Evolutionary conservation across 495 filamentous ascomycete species (phyloP).

Genomic region (Jackrogersella minutella): DNA sequence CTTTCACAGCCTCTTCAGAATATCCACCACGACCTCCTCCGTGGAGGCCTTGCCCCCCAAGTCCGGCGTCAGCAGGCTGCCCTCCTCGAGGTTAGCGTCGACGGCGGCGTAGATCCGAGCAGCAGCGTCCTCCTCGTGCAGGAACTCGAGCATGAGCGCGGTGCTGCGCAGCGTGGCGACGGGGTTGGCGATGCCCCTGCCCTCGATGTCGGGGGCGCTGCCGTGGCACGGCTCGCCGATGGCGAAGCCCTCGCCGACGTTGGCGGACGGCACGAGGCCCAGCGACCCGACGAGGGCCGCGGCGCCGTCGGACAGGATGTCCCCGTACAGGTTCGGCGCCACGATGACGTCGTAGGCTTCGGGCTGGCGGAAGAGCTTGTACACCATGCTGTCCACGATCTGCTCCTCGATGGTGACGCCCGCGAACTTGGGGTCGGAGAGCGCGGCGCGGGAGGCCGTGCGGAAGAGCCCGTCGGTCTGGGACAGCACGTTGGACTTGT

Average conservation of each 20-base stretch:
- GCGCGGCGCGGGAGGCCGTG: constrained; percentile 73
- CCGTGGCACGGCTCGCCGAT: constrained; percentile 99
- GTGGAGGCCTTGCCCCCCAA: constrained; percentile 90
- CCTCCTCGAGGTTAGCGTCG: constrained; percentile 89
- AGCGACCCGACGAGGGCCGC: constrained; percentile 94
- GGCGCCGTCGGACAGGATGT: constrained; percentile 94
- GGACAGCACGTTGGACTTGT: constrained; percentile 96
- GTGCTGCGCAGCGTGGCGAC: constrained; percentile 93
- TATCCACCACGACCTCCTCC: constrained; percentile 87
- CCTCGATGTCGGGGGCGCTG: constrained; percentile 94
- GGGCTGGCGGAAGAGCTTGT: constrained; percentile 98
- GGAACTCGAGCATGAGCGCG: constrained; percentile 95
- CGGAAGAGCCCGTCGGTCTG: constrained; percentile 98
- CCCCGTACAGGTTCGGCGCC: constrained; percentile 96
- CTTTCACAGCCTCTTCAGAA: constrained; percentile 81
- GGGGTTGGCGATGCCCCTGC: constrained; percentile 90
- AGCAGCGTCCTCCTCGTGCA: constrained; percentile 84
- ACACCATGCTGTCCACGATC: constrained; percentile 99
- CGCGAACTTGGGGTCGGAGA: constrained; percentile 68
- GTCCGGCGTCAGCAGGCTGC: constrained; percentile 83
- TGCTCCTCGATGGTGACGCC: constrained; percentile 85
- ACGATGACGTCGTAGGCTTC: constrained; percentile 96
- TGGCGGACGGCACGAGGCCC: constrained; percentile 93
- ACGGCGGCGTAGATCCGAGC: constrained; percentile 90
- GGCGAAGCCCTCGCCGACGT: constrained; percentile 92